Base-by-base conservation (phyloP, 2,329 filamentous ascomycete genomes). In the Grosmannia huntii region DNA sequence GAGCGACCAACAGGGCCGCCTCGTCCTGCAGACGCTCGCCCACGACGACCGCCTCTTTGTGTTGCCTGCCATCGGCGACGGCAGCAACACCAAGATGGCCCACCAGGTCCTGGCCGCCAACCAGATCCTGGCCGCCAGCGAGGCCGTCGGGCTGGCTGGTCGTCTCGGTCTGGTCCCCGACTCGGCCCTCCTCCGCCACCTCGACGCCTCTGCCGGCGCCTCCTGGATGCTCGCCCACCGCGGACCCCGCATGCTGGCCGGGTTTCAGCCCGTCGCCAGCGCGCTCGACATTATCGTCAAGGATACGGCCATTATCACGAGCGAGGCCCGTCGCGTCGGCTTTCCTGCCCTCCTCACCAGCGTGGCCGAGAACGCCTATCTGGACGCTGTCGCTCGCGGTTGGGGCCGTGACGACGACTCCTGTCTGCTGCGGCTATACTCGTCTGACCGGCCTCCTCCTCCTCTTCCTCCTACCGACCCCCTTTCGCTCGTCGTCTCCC, bases 271-370 rank as follows among this genome's bases (percentile, higher is more conserved):
- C 0, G 68, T 83, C 41, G 79, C 79, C 19, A 83, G 80, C 65
- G 81, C 81, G 3, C 65, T 82, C 54, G 77, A 75, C 33, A 84
- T 84, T 62, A 83, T 84, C 61, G 63, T 81, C 41, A 84, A 84
- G 69, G 81, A 84, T 67, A 72, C 74, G 66, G 76, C 79, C 55
- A 88, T 88, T 69, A 86, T 88, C 67, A 87, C 84, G 1, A 78
- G 81, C 28, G 83, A 82, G 59, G 83, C 83, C 1, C 74, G 83
- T 23, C 72, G 79, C 49, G 70, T 73, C 57, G 72, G 74, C 31
- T 87, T 85, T 67, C 77, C 82, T 0, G 78, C 78, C 1, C 82
- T 82, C 0, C 78, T 89, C 66, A 80, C 79, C 58, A 78, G 76
- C 44, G 75, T 77, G 0, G 83, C 84, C 12, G 85, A 88, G 69